Evolutionary conservation across 2,329 filamentous ascomycete genomes (phyloP).

Genomic region (Ophiognomonia clavigignenti-juglandacearum): DNA sequence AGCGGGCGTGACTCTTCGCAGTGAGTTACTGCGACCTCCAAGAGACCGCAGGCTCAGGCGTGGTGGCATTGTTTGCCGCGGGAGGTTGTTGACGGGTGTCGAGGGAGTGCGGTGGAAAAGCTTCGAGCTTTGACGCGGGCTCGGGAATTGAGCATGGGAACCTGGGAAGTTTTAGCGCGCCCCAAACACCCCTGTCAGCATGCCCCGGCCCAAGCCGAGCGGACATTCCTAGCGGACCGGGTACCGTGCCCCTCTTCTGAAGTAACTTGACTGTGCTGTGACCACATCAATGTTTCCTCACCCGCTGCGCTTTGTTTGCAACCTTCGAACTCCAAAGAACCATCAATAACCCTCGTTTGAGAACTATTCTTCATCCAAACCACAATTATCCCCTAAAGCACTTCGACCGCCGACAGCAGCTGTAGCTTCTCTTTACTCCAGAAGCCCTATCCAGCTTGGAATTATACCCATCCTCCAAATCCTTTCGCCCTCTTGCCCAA

Average conservation of each 20-base stretch:
- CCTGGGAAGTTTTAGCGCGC: neutral
- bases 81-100: too few species aligned
- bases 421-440: neutral
- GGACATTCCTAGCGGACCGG: too few species aligned
- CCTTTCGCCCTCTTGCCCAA: neutral
- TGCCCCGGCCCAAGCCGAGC: too few species aligned
- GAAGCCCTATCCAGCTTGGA: too few species aligned
- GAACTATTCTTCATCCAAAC: neutral
- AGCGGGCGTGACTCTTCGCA: constrained; percentile 1
- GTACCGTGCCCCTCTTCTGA: too few species aligned
- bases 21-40: constrained; percentile 17
- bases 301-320: too few species aligned
- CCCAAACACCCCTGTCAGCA: neutral
- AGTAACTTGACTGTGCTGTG: too few species aligned
- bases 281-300: too few species aligned
- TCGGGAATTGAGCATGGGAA: too few species aligned
- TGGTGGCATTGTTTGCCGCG: constrained; percentile 24
- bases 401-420: neutral
- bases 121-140: neutral
- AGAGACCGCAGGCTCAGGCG: constrained; percentile 24
- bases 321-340: too few species aligned
- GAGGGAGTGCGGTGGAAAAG: too few species aligned
- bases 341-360: too few species aligned
- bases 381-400: neutral
- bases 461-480: neutral